Evolutionary conservation across 1,139 yeast species (phyloP), one percentile per base, ranked within the genome.

Genomic region (Protomyces macrosporus): DNA sequence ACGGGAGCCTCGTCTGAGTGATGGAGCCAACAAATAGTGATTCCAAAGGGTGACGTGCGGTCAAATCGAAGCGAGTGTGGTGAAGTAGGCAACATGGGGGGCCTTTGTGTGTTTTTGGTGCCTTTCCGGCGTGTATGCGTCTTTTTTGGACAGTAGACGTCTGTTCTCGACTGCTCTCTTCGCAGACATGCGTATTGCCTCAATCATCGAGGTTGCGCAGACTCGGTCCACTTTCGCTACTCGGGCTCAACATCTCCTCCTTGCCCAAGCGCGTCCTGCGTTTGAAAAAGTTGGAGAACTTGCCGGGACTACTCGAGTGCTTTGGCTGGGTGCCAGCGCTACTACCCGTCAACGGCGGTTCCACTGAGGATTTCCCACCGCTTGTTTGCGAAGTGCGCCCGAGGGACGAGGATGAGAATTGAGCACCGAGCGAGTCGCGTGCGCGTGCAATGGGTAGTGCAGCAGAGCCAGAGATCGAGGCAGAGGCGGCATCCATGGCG

Each of bases 281-380:
- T 42, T 58, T 58, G 62, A 58, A 58, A 34, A 58, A 39, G 45
- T 52, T 58, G 45, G 55, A 50, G 32, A 58, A 58, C 35, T 58
- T 58, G 35, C 56, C 53, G 6, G 62, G 62, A 10, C 62, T 42
- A 30, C 48, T 42, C 48, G 48, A 42, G 9, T 23, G 32, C 48
- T n/a, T 42, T 42, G 48, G 4, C 12, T 6, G 16, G 6, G 42
- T 14, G 12, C 14, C 42, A 10, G 48, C 30, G 48, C 48, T 42
- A 16, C 48, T 42, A 30, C 48, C 16, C 32, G 48, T 42, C 32
- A 42, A 9, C 9, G 48, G 48, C 9, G 32, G 32, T 40, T n/a
- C 56, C 16, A 36, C 56, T 45, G 16, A 45, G 33, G 9, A 35
- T 45, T 12, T 42, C 32, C 30, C 33, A n/a, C 6, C 32, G 48